These are phyloP conservation scores for Coccinonectria pachysandricola DNA, from an alignment of 2,329 filamentous ascomycete species.

Conservation along the genomic window DNA sequence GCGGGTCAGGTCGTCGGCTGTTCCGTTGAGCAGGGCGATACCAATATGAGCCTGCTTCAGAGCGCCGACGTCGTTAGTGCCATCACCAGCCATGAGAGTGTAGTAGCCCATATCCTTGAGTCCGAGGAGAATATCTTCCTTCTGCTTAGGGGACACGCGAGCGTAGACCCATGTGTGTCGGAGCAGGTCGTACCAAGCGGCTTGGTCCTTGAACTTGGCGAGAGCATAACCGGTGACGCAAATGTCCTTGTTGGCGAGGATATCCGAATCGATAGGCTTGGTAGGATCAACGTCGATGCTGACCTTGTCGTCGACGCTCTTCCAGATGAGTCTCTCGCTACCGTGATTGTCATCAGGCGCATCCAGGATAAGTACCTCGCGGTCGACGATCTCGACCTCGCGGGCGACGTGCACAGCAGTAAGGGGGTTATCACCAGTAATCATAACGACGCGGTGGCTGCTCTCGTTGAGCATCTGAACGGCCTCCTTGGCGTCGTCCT, in stretches of 20 bases:
- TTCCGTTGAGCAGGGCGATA: slow-evolving; percentile 90
- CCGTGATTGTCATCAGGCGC: slow-evolving; percentile 82
- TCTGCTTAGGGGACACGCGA: slow-evolving; percentile 95
- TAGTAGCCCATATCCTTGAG: slow-evolving; percentile 96
- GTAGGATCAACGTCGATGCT: slow-evolving; percentile 78
- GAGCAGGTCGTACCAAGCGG: slow-evolving; percentile 65
- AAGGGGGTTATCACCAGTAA: slow-evolving; percentile 94
- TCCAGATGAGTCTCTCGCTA: slow-evolving; percentile 80
- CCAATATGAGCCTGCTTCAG: slow-evolving; percentile 97
- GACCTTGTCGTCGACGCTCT: slow-evolving; percentile 83
- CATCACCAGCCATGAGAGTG: slow-evolving; percentile 96
- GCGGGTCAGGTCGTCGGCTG: slow-evolving; percentile 77
- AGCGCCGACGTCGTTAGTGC: slow-evolving; percentile 95
- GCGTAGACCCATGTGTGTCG: slow-evolving; percentile 96
- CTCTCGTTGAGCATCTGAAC: slow-evolving; percentile 98
- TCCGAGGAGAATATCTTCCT: slow-evolving; percentile 95
- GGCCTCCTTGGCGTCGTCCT: slow-evolving; percentile 88
- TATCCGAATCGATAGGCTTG: slow-evolving; percentile 68
- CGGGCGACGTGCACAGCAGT: slow-evolving; percentile 93
- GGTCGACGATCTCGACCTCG: slow-evolving; percentile 94
- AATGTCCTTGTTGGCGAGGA: slow-evolving; percentile 78
- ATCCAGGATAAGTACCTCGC: slow-evolving; percentile 88
- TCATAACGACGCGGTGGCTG: slow-evolving; percentile 97
- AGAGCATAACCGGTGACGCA: slow-evolving; percentile 94
- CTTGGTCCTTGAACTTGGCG: slow-evolving; percentile 73